Percentiles rank a stretch among this genome's conserved stretches.
These are phyloP conservation scores for Candida awuae DNA, from an alignment of 805 yeast genomes.

Conservation along the genomic window DNA sequence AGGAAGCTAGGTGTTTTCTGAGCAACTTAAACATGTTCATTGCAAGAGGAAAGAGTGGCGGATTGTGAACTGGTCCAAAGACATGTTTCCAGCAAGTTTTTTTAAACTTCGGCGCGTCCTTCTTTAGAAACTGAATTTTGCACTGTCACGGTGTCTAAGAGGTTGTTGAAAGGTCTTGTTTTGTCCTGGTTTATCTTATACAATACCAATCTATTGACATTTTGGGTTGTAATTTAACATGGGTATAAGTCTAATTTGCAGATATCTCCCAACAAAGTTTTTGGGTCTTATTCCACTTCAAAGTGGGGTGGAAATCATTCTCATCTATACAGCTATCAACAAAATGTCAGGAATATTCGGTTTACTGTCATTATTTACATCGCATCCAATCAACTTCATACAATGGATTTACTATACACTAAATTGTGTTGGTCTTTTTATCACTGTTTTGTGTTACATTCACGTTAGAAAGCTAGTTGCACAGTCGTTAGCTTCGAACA, in stretches of 20 bases:
- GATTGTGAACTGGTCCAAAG: too few relatives aligned
- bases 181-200: too few relatives aligned
- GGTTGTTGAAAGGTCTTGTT: too few relatives aligned
- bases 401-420: slow-evolving; percentile 76
- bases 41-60: not conserved
- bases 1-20: slow-evolving; percentile 3
- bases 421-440: slow-evolving; percentile 54
- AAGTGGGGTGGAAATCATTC: slow-evolving; percentile 76
- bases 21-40: slow-evolving; percentile 8
- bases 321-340: slow-evolving; percentile 71
- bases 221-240: too few relatives aligned
- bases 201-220: too few relatives aligned
- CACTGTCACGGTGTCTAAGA: too few relatives aligned
- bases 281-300: slow-evolving; percentile 70
- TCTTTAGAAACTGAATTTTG: not conserved
- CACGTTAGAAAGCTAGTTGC: not conserved
- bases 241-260: slow-evolving; percentile 1
- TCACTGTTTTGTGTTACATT: slow-evolving; percentile 30
- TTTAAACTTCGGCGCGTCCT: slow-evolving; percentile 5
- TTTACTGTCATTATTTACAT: slow-evolving; percentile 74
- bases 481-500: not conserved
- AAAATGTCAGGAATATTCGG: slow-evolving; percentile 89
- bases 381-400: slow-evolving; percentile 73
- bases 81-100: too few relatives aligned
- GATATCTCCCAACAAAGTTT: slow-evolving; percentile 39